These are phyloP conservation scores for Syzygium aromaticum DNA, from an alignment of 345 rosid genomes.

Conservation along the genomic window DNA sequence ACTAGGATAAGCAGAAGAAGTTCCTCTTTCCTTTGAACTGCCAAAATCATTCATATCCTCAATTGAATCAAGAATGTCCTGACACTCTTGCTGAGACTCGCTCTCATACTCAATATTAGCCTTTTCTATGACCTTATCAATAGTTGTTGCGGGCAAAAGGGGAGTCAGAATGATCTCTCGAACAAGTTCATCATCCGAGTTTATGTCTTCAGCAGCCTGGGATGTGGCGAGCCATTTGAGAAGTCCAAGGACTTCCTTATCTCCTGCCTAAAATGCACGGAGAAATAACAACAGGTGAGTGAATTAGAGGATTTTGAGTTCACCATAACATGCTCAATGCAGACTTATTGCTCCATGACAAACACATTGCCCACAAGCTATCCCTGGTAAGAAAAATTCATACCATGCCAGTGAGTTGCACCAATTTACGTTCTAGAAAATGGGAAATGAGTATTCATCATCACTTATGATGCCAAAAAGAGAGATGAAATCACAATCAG, in stretches of 20 bases:
- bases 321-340: neutral
- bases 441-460: neutral
- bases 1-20: slow-evolving; percentile 9
- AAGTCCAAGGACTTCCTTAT: slow-evolving; percentile 66
- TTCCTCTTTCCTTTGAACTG: slow-evolving; percentile 26
- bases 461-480: neutral
- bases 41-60: slow-evolving; percentile 38
- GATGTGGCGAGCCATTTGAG: slow-evolving; percentile 89
- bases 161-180: slow-evolving; percentile 77
- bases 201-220: slow-evolving; percentile 85
- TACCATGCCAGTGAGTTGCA: neutral
- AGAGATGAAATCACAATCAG: neutral
- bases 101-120: slow-evolving; percentile 69
- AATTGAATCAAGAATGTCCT: slow-evolving; percentile 91
- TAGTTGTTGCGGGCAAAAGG: slow-evolving; percentile 53
- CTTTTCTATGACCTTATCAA: slow-evolving; percentile 66
- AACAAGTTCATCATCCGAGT: slow-evolving; percentile 91
- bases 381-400: neutral
- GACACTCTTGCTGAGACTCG: slow-evolving; percentile 89
- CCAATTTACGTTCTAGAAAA: neutral
- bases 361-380: neutral
- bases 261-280: slow-evolving; percentile 36
- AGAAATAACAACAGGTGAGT: neutral
- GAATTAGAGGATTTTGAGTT: neutral
- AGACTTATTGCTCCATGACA: neutral